Percentiles rank a stretch among this genome's conserved stretches.
These are phyloP conservation scores for Apiotrichum mycotoxinovorans DNA, from an alignment of 1,284 basidiomycete species.

Conservation along the genomic window DNA sequence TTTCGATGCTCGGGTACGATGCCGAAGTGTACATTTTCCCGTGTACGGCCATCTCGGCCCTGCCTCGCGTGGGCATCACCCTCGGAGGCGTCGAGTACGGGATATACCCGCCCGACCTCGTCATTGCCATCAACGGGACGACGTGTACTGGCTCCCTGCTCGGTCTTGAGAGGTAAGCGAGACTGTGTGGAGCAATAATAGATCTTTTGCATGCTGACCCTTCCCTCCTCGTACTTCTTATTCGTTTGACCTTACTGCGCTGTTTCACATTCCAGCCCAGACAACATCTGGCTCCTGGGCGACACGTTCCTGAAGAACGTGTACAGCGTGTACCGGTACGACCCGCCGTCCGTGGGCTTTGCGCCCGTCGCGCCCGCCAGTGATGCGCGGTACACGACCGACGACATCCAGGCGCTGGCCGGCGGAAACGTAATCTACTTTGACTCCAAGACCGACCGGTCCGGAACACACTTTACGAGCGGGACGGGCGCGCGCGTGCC, in stretches of 20 bases:
- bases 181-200: background rate
- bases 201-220: background rate
- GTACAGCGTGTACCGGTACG: constrained; percentile 52
- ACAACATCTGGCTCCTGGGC: constrained; percentile 71
- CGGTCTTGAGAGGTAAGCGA: background rate
- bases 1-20: constrained; percentile 8
- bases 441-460: background rate
- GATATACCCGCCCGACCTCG: constrained; percentile 8
- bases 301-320: constrained; percentile 82
- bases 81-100: constrained; percentile 8
- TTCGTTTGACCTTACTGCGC: too few relatives aligned
- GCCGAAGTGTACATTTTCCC: constrained; percentile 18
- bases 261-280: background rate
- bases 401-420: background rate
- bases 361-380: constrained; percentile 24
- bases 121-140: background rate
- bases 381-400: background rate
- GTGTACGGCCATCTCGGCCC: constrained; percentile 10
- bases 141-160: constrained; percentile 1
- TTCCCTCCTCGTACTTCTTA: too few relatives aligned
- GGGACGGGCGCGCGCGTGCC: background rate
- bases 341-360: constrained; percentile 52
- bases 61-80: background rate
- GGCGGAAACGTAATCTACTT: constrained; percentile 1
- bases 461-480: background rate